Evolutionary conservation across 2,329 filamentous ascomycete species (phyloP), one percentile per base, ranked within the genome.

Genomic region (Alternaria ventricosa): DNA sequence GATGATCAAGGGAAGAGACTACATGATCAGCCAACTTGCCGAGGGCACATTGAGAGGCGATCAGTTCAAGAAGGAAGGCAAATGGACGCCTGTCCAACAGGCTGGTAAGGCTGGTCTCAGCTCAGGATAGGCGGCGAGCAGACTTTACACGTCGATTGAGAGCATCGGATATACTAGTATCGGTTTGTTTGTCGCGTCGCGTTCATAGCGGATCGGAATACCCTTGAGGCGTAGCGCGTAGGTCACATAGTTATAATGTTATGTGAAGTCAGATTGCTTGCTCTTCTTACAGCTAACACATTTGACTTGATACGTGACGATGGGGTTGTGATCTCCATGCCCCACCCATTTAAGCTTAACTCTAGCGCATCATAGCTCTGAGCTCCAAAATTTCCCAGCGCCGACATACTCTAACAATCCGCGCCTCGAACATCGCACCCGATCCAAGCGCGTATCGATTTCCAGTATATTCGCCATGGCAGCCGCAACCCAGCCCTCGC

Each of bases 1-100:
- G 77, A 67, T 77, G 64, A 78, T 82, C 60, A 84, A 84, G 71
- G 81, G 82, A 11, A 74, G 78, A 55, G 82, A 83, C 59, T 84
- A 80, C 55, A 71, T 84, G 68, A 65, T 73, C 36, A 61, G 68
- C 10, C 65, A 73, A 60, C 54, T 76, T 64, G 78, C 72, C 11
- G 55, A 69, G 58, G 57, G 46, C 3, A 73, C 72, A n/a, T 6
- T 80, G 12, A 70, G 70, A 47, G 78, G 78, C 1, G 71, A 73
- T 45, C 56, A 70, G 57, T 80, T 67, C 61, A 75, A 75, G 70
- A 80, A 79, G 67, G 78, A 79, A 63, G 66, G 57, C 36, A 78
- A 77, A 62, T 80, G 75, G 75, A 75, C 72, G 60, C 74, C 75
- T 11, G 67, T 74, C 30, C 69, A 72, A 23, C 62, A 66, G 25